These are phyloP conservation scores for Tilletia setariae DNA, from an alignment of 1,284 basidiomycete species.

Conservation along the genomic window DNA sequence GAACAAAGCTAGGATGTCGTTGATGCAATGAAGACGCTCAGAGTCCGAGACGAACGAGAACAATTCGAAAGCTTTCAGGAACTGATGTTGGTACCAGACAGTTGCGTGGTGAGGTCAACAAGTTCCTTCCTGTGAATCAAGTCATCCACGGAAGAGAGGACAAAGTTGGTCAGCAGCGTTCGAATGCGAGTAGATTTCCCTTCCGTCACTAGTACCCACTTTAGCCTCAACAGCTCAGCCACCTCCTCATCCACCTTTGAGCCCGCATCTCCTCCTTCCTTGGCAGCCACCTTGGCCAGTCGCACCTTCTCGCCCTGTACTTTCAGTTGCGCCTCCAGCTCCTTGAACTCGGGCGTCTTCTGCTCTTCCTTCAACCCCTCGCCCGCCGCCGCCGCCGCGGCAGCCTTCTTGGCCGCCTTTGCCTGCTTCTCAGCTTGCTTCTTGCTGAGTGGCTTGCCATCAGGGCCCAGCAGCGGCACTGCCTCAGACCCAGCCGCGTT, in stretches of 20 bases:
- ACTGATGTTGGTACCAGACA: not conserved
- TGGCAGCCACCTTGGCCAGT: slow-evolving; percentile 30
- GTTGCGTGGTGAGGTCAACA: slow-evolving; percentile 18
- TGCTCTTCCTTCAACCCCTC: slow-evolving; percentile 23
- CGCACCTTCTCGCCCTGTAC: slow-evolving; percentile 39
- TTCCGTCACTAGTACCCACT: slow-evolving; percentile 25
- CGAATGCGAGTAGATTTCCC: too few relatives aligned
- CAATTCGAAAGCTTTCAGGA: not conserved
- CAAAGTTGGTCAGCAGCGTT: too few relatives aligned
- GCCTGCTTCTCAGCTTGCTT: slow-evolving; percentile 48
- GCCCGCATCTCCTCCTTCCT: slow-evolving; percentile 11
- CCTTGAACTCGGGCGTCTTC: slow-evolving; percentile 42
- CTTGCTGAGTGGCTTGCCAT: slow-evolving; percentile 46
- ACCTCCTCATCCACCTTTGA: slow-evolving; percentile 25
- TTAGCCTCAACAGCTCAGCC: slow-evolving; percentile 28
- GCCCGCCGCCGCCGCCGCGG: slow-evolving; percentile 25
- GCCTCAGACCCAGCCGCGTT: slow-evolving; percentile 13
- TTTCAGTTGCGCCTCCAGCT: slow-evolving; percentile 36
- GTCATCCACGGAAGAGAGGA: too few relatives aligned
- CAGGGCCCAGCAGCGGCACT: slow-evolving; percentile 15
- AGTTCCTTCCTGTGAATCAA: slow-evolving; percentile 17
- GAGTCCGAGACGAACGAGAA: not conserved
- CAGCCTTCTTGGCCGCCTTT: slow-evolving; percentile 45
- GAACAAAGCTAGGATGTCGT: too few relatives aligned
- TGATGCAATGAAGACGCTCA: too few relatives aligned